Percentiles rank a stretch among this genome's conserved stretches.
phyloP scores from a whole-genome alignment of 2,329 filamentous ascomycete species.

The Fusarium palustre region DNA sequence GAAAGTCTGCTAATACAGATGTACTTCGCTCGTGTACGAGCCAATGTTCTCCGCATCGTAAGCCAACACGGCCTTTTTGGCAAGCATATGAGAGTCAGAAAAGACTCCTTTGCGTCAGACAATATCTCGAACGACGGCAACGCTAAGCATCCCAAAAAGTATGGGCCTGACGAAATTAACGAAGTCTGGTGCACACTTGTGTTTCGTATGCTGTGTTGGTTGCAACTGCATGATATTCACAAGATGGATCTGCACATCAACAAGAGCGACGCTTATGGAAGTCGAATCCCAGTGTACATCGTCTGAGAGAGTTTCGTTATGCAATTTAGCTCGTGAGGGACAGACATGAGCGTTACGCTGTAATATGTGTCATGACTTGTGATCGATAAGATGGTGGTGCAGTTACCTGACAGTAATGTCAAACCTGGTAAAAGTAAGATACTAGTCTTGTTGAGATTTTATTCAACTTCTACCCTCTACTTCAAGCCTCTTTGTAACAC shows the following conservation, averaged over 20 bases:
- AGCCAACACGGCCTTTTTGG: conserved; percentile 7
- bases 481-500: no score
- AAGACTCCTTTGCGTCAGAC: not conserved
- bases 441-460: no score
- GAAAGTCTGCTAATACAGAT: conserved; percentile 28
- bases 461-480: no score
- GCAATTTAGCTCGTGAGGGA: no score
- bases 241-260: conserved; percentile 51
- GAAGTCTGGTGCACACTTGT: conserved; percentile 52
- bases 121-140: not conserved
- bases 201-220: conserved; percentile 55
- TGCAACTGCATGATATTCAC: conserved; percentile 54
- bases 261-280: conserved; percentile 52
- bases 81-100: conserved; percentile 15
- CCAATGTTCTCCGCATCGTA: conserved; percentile 12
- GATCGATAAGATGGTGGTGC: no score
- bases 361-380: no score
- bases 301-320: not conserved
- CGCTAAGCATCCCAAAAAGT: not conserved
- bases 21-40: conserved; percentile 30
- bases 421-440: no score
- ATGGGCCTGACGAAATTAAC: conserved; percentile 7
- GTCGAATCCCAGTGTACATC: conserved; percentile 53
- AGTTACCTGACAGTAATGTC: no score
- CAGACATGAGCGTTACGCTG: no score